Percentiles rank a stretch among this genome's conserved stretches.
Evolutionary conservation across 208 protist genomes (phyloP).

Genomic region (Acanthamoeba culbertsoni): DNA sequence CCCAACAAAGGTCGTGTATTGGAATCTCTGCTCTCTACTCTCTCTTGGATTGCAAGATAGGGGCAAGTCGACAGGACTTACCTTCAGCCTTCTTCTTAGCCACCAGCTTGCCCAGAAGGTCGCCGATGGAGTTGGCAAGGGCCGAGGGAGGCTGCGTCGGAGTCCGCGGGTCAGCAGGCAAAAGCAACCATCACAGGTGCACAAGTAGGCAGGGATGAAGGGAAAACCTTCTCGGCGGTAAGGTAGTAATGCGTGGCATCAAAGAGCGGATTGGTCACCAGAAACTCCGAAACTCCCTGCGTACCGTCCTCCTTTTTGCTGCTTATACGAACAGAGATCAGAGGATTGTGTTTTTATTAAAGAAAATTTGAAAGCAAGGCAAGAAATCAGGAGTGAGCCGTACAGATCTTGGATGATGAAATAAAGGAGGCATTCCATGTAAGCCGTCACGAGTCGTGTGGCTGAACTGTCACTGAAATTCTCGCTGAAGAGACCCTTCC

Average conservation of each 20-base stretch:
- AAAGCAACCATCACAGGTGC: no score
- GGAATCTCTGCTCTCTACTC: background rate
- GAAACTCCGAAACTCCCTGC: background rate
- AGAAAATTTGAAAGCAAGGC: background rate
- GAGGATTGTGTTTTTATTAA: no score
- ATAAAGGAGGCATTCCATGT: constrained; percentile 55
- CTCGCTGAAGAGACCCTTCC: constrained; percentile 35
- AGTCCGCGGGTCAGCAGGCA: background rate
- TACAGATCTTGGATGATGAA: background rate
- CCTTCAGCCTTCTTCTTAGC: background rate
- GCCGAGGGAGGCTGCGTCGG: background rate
- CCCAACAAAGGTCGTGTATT: background rate
- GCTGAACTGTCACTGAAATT: background rate
- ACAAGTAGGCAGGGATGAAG: background rate
- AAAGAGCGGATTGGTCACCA: constrained; percentile 5
- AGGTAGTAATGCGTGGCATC: constrained; percentile 31
- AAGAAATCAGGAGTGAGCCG: background rate
- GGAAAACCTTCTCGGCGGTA: background rate
- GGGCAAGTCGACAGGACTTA: background rate
- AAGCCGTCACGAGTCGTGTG: background rate
- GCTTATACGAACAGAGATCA: background rate
- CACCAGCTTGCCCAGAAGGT: background rate
- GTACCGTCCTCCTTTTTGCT: background rate
- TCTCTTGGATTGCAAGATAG: background rate
- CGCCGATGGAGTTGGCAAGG: constrained; percentile 1